These are phyloP conservation scores for Pyrenophora graminea DNA, from an alignment of 2,329 filamentous ascomycete species.

Conservation along the genomic window DNA sequence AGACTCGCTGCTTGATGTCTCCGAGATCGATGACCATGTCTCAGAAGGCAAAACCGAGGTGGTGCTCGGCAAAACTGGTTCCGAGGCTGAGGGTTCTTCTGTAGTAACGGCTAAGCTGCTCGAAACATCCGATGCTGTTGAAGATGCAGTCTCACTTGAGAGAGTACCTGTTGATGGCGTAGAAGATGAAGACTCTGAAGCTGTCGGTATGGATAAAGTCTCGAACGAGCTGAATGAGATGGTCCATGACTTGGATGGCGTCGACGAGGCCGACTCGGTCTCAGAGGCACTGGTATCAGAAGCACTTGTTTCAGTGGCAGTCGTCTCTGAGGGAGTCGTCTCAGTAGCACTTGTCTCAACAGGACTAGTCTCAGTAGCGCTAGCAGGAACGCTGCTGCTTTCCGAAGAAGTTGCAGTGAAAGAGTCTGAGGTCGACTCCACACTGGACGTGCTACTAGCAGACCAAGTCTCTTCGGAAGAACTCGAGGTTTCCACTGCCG, in stretches of 20 bases:
- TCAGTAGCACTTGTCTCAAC: no score
- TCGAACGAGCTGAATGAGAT: no score
- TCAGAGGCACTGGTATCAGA: not conserved
- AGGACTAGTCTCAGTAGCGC: not conserved
- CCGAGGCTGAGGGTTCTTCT: no score
- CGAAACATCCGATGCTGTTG: not conserved
- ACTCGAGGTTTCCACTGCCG: not conserved
- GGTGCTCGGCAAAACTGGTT: no score
- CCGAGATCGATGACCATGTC: no score
- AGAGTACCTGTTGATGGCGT: not conserved
- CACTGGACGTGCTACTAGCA: not conserved
- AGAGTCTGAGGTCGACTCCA: not conserved
- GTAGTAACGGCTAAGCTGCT: no score
- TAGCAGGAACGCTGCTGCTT: not conserved
- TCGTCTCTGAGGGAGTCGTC: no score
- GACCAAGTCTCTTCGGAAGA: not conserved
- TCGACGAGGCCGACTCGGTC: not conserved
- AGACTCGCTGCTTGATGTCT: slow-evolving; percentile 1
- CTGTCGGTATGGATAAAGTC: not conserved
- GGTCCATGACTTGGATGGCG: not conserved
- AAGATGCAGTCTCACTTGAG: not conserved
- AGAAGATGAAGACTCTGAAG: not conserved
- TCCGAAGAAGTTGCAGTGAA: not conserved
- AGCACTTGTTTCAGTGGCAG: not conserved
- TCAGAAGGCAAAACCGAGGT: no score